Base-by-base conservation (phyloP, 441 rosid species). In the Francoa sonchifolia region DNA sequence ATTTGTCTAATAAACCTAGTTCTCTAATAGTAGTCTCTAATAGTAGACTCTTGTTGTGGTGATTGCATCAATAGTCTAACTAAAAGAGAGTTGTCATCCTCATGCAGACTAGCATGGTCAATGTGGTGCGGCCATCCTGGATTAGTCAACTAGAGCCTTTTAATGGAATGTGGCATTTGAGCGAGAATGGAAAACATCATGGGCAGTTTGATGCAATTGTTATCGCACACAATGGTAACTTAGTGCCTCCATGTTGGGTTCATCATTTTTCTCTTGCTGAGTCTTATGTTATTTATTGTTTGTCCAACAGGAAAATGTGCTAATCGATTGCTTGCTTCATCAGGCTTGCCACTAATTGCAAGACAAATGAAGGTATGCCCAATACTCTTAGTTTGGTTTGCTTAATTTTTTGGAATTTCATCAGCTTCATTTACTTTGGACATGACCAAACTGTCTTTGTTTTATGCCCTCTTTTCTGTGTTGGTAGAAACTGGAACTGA, bases 61-160 rank as follows among this genome's bases (percentile, higher is more conserved):
- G 7, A 38, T 19, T 31, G 11, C 33, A 22, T 47, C 9, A 19
- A 18, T 38, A 25, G 11, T 26, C 33, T 23, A 34, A 26, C 50
- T 39, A 42, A 60, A 44, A 33, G 19, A 8, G 57, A 34, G 6
- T 54, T 46, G 41, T 25, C 47, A 50, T 11, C 44, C 37, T 54
- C 33, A n/a, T 61, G 68, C 71, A 88, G 95, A 77, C 73, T 54
- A 45, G 50, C 50, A 47, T 73, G 74, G 77, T 72, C 29, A 52
- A 68, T 62, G 70, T 89, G 58, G 83, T 63, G 47, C 79, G 97
- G 50, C 97, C 95, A 64, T 81, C 86, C 74, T 84, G 95, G 92
- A 77, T 84, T 42, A 81, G 95, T 65, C 77, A 68, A 62, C 55
- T 89, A 0, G 97, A 84, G 47, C 82, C 86, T 0, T 73, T 71